phyloP scores from a whole-genome alignment of 2,329 filamentous ascomycete genomes.

The Colletotrichum agaves region DNA sequence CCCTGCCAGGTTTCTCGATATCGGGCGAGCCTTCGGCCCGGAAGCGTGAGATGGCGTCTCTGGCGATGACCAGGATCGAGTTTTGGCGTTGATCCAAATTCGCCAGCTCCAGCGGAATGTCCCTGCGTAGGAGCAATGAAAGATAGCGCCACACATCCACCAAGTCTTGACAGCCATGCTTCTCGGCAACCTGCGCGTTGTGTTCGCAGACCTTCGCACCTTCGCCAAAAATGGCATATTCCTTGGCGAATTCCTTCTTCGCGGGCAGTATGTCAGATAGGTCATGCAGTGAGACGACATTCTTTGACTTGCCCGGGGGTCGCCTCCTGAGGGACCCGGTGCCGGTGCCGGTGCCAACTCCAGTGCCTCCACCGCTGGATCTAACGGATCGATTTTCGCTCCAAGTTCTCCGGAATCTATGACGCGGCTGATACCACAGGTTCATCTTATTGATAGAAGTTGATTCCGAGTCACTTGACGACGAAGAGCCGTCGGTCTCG shows the following conservation, averaged over 20 bases:
- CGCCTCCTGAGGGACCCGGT: constrained; percentile 57
- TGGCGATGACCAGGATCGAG: constrained; percentile 76
- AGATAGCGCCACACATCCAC: constrained; percentile 87
- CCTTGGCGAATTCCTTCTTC: constrained; percentile 78
- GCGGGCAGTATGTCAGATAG: constrained; percentile 79
- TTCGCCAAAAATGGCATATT: constrained; percentile 87
- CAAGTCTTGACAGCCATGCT: constrained; percentile 75
- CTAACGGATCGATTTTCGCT: constrained; percentile 67
- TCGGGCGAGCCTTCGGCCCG: constrained; percentile 25
- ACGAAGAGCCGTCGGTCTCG: constrained; percentile 58
- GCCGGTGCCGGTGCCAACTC: constrained; percentile 62
- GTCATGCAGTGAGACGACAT: constrained; percentile 79
- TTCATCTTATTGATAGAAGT: constrained; percentile 70
- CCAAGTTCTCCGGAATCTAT: constrained; percentile 64
- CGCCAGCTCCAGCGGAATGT: constrained; percentile 76
- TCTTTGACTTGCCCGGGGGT: constrained; percentile 64
- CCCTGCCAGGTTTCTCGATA: constrained; percentile 27
- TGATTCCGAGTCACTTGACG: constrained; percentile 70
- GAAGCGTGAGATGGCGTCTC: constrained; percentile 63
- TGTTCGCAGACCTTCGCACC: constrained; percentile 84
- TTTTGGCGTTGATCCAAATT: constrained; percentile 64
- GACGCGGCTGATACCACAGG: constrained; percentile 65
- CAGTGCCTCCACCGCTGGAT: constrained; percentile 71
- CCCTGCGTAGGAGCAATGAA: constrained; percentile 79
- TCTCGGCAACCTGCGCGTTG: constrained; percentile 82